These are phyloP conservation scores for Dysphania ambrosioides DNA, from an alignment of 148 eudicot species.

Conservation along the genomic window DNA sequence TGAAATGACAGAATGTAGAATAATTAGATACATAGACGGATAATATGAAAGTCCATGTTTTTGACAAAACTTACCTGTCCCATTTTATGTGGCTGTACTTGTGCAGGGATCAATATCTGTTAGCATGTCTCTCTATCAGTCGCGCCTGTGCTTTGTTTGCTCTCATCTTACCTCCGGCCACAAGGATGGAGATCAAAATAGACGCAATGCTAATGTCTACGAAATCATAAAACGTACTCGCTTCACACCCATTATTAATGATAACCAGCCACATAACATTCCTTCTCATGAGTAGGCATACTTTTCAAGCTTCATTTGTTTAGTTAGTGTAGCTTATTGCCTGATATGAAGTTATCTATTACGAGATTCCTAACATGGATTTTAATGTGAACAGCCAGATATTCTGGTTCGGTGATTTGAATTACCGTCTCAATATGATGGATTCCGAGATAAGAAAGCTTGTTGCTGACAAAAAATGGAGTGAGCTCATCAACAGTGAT, in stretches of 20 bases:
- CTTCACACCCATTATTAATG: conserved; percentile 55
- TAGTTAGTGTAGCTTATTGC: not conserved
- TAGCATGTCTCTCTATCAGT: conserved; percentile 80
- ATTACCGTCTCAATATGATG: conserved; percentile 77
- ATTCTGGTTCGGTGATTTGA: conserved; percentile 99
- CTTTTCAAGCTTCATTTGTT: conserved; percentile 8
- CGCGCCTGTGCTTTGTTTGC: conserved; percentile 85
- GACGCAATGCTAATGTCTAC: conserved; percentile 73
- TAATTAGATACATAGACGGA: not conserved
- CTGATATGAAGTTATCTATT: too few relatives aligned
- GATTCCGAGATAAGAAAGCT: conserved; percentile 76
- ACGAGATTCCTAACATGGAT: not conserved
- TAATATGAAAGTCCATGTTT: too few relatives aligned
- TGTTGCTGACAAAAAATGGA: conserved; percentile 65
- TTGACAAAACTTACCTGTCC: too few relatives aligned
- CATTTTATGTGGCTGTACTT: not conserved
- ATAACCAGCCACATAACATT: conserved; percentile 62
- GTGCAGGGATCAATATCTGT: conserved; percentile 86
- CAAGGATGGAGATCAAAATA: conserved; percentile 68
- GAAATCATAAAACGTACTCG: conserved; percentile 77
- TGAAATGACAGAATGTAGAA: not conserved
- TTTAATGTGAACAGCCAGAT: conserved; percentile 63
- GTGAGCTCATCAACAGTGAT: conserved; percentile 61
- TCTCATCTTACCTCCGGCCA: conserved; percentile 86
- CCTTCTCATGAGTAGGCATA: conserved; percentile 88